A percentile compares a stretch with the other conserved stretches of the same genome.
Evolutionary conservation across 352 stramenopile genomes (phyloP).

Genomic region (Pythium vanterpoolii): DNA sequence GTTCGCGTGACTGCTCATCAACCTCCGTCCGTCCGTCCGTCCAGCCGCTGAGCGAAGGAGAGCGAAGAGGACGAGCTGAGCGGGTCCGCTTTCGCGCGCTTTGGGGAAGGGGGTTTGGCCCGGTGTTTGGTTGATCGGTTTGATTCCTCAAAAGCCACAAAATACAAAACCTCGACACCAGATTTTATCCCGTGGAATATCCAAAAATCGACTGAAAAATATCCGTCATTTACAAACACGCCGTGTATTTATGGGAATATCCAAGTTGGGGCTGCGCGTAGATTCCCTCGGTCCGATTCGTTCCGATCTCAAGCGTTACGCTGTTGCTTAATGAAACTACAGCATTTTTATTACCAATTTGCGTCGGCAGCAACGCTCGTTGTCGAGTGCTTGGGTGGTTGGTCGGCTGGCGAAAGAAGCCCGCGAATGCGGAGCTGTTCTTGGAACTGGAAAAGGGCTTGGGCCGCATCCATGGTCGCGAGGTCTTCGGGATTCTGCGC

Average conservation of each 20-base stretch:
- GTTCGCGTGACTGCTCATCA: conserved; percentile 25
- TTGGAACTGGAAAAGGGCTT: conserved; percentile 32
- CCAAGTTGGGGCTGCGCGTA: neutral
- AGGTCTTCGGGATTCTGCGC: conserved; percentile 40
- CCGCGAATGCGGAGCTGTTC: conserved; percentile 26
- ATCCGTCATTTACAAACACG: neutral
- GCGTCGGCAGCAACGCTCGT: neutral
- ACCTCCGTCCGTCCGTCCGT: neutral
- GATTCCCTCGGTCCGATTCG: too few relatives aligned
- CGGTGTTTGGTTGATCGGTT: too few relatives aligned
- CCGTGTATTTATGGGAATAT: conserved; percentile 4
- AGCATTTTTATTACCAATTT: neutral
- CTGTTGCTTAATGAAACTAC: neutral
- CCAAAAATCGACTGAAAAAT: neutral
- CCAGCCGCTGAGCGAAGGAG: too few relatives aligned
- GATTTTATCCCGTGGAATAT: neutral
- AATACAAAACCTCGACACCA: neutral
- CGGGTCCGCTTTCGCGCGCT: conserved; percentile 22
- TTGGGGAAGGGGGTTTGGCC: conserved; percentile 9
- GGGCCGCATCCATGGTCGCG: conserved; percentile 29
- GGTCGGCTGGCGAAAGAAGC: conserved; percentile 10
- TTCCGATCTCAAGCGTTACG: too few relatives aligned
- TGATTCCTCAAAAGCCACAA: conserved; percentile 22
- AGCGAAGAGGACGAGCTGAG: neutral
- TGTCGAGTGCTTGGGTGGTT: neutral